Percentiles rank a stretch among this genome's conserved stretches.
These are phyloP conservation scores for Termitomyces sp. DNA, from an alignment of 1,284 basidiomycete species.

Conservation along the genomic window DNA sequence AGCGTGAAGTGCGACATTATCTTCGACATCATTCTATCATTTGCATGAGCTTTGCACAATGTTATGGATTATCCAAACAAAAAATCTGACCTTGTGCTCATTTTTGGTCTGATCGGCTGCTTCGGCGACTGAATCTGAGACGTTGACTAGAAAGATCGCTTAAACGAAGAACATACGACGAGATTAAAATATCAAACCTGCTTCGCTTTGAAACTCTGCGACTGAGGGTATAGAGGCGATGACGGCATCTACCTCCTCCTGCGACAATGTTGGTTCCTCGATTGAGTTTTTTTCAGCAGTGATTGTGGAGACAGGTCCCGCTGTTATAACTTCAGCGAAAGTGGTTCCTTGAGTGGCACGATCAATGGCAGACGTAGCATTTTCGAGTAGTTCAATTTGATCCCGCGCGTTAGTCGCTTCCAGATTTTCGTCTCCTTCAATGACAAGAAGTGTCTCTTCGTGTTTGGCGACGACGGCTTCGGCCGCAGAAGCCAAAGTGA, in stretches of 20 bases:
- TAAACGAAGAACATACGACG: neutral
- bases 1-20: neutral
- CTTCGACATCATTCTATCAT: neutral
- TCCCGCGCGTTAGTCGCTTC: neutral
- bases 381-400: neutral
- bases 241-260: neutral
- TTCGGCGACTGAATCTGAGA: neutral
- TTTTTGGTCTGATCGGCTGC: neutral
- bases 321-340: neutral
- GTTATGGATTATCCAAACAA: neutral
- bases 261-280: neutral
- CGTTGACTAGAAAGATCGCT: neutral
- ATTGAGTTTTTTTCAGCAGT: neutral
- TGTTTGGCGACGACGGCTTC: neutral
- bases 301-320: neutral
- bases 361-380: neutral
- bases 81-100: neutral
- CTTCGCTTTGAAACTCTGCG: neutral
- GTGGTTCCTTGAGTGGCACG: neutral
- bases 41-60: neutral
- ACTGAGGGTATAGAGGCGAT: neutral
- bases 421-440: neutral
- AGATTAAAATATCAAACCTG: neutral
- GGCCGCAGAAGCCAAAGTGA: neutral
- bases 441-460: neutral